Evolutionary conservation across 352 stramenopile species (phyloP), one percentile per base, ranked within the genome.

Genomic region (Pythium vanterpoolii): DNA sequence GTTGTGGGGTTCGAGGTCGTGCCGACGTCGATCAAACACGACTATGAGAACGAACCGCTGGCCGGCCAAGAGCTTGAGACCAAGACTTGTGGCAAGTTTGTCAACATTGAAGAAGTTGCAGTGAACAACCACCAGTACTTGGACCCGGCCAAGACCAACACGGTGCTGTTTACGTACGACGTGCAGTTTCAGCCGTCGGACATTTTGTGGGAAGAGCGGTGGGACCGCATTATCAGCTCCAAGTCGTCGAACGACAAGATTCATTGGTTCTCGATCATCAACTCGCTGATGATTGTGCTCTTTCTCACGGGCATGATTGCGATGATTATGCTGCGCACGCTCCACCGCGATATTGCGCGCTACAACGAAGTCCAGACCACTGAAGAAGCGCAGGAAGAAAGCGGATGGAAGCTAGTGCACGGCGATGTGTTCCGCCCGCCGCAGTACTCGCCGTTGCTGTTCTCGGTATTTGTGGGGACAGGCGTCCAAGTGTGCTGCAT

Each of bases 191-290:
- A 97, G 69, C 79, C 97, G 64, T 96, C 81, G 47, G 82, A 98
- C 39, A 96, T 98, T 44, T 68, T 89, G 42, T 99, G 97, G 97
- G 87, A 98, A 23, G 86, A 98, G 67, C 86, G 98, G 42, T 99
- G 98, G 98, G 98, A 99, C 74, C 90, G 98, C n/a, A 99, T 99
- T 83, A 95, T 99, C 70, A 95, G 90, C 69, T 92, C 73, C 60
- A 94, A 95, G 73, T 88, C 78, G 73, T 89, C 95, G 39, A 98
- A 99, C 72, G 96, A 99, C 68, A 96, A 99, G 81, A 98, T 99
- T 68, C 97, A 98, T 72, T 99, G 97, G 81, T 99, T 99, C 79
- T 97, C 95, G 60, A 99, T 99, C 76, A 96, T 99, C 64, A 99
- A 99, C 81, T 99, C 93, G 50, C 87, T 99, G 54, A 99, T 99